Evolutionary conservation across 140 eudicot species (phyloP), one percentile per base, ranked within the genome.

Genomic region (Senecio squalidus): DNA sequence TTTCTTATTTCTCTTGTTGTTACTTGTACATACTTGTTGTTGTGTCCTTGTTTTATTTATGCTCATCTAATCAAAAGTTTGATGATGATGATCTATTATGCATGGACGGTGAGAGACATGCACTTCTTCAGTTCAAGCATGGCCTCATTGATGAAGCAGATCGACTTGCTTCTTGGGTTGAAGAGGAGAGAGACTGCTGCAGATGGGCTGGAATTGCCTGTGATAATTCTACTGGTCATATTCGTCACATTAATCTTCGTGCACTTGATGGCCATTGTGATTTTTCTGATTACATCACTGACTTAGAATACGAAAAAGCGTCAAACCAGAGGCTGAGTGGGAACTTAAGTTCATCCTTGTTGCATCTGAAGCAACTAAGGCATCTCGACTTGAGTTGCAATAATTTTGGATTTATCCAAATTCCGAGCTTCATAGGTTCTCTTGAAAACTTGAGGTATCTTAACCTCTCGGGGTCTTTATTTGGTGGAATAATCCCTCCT

Each of bases 211-310:
- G 71, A 9, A 40, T 75, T 49, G 49, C 24, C 21, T 80, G 86
- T 40, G 55, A 78, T 62, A 68, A 58, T 41, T 13, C 18, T 2
- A 74, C 72, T 0, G 80, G 82, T 21, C 85, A 78, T 65, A 76
- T 80, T 4, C 31, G 20, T 1, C 14, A 47, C 29, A 75, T 79
- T 43, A 61, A 65, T 31, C 81, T 75, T n/a, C 26, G 24, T 9
- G 50, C 20, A 5, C 14, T 17, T 24, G 9, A 33, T 36, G 48
- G 70, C 29, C 28, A 52, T 26, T 27, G 62, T 60, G 11, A 10
- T 23, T 8, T 6, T 23, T 48, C 6, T 22, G 17, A 28, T 6
- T 57, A 21, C 9, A 11, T 0, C n/a, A 16, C 24, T 1, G 6
- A 10, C 4, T 41, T 41, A 28, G 27, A 26, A 60, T 26, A 60